A percentile compares a stretch with the other conserved stretches of the same genome.
phyloP scores from a whole-genome alignment of 805 yeast species.

The Jamesozyma piceae region DNA sequence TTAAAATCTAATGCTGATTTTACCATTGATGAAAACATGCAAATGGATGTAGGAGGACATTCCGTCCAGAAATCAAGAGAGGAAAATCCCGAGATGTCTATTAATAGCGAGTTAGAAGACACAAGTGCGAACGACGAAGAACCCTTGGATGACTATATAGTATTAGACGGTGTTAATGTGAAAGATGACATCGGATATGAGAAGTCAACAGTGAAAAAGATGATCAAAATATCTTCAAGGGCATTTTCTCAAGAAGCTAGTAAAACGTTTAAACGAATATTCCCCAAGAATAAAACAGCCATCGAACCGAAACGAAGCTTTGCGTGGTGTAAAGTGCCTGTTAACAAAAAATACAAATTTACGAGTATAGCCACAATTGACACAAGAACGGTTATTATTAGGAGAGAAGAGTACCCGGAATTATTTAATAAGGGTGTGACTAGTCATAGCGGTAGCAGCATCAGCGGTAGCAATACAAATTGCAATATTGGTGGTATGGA shows the following conservation, averaged over 20 bases:
- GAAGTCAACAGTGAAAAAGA: too few relatives aligned
- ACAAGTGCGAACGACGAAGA: neutral
- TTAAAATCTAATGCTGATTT: neutral
- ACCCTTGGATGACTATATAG: neutral
- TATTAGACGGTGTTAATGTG: too few relatives aligned
- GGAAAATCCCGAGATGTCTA: neutral
- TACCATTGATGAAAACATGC: neutral
- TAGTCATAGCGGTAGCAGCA: too few relatives aligned
- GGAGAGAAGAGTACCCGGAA: too few relatives aligned
- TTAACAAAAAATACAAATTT: neutral
- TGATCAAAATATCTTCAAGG: conserved; percentile 71
- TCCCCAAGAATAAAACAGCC: conserved; percentile 43
- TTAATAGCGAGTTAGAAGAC: neutral
- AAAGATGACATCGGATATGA: too few relatives aligned
- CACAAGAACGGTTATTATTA: too few relatives aligned
- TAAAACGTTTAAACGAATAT: conserved; percentile 72
- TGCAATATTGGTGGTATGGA: neutral
- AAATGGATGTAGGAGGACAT: neutral
- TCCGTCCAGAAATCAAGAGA: neutral
- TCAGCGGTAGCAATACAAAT: neutral
- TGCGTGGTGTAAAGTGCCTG: conserved; percentile 73
- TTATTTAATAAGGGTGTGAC: too few relatives aligned
- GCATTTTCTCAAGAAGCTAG: conserved; percentile 69
- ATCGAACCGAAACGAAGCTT: conserved; percentile 83
- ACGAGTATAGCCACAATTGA: neutral